A percentile compares a stretch with the other conserved stretches of the same genome.
phyloP scores from a whole-genome alignment of 2,329 filamentous ascomycete genomes.

The Trichoderma breve region DNA sequence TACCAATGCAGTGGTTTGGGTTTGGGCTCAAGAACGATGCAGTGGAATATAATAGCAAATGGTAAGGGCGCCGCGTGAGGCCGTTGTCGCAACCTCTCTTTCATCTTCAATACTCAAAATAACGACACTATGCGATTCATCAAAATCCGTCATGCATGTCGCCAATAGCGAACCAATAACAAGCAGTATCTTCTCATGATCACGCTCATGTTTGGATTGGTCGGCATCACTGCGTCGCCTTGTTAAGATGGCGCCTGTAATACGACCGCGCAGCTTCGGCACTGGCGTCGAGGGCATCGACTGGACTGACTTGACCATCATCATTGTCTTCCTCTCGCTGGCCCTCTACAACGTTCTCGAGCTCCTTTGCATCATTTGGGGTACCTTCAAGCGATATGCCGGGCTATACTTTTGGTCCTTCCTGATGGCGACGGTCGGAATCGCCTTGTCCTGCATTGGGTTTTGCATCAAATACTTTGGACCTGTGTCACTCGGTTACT shows the following conservation, averaged over 20 bases:
- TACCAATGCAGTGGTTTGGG: background rate
- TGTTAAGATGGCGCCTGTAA: background rate
- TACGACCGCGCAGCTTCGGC: conserved; percentile 2
- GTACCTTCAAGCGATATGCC: conserved; percentile 39
- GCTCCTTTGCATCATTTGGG: conserved; percentile 43
- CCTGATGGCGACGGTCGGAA: conserved; percentile 33
- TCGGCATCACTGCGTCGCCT: background rate
- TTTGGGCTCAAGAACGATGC: background rate
- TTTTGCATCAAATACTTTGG: conserved; percentile 44
- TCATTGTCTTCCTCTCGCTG: conserved; percentile 18
- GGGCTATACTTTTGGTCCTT: conserved; percentile 41
- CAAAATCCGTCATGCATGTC: background rate
- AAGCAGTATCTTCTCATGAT: background rate
- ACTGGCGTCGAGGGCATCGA: background rate
- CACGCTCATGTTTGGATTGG: background rate
- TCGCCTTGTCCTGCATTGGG: conserved; percentile 40
- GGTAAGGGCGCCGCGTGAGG: background rate
- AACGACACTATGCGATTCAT: background rate
- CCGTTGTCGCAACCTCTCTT: background rate
- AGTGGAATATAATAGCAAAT: conserved; percentile 8
- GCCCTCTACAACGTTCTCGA: conserved; percentile 18
- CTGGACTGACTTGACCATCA: background rate
- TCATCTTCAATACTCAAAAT: background rate
- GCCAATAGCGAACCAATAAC: background rate
- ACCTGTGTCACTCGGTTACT: conserved; percentile 18